Percentiles rank a stretch among this genome's conserved stretches.
Evolutionary conservation across 2,329 filamentous ascomycete species (phyloP).

Genomic region (Lasiodiplodia sp.): DNA sequence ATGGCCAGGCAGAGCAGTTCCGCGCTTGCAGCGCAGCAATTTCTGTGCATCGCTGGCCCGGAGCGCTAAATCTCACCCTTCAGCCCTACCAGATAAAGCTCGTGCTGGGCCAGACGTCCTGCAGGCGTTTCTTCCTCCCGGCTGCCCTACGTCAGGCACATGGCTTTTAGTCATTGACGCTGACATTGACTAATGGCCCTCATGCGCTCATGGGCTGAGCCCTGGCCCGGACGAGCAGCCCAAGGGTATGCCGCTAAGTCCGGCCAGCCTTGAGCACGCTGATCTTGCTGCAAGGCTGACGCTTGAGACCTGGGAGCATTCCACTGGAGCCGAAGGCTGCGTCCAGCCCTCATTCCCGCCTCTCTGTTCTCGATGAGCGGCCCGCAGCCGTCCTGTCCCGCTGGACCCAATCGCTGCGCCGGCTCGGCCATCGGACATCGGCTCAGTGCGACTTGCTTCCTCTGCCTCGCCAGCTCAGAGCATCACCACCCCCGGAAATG

Average conservation of each 20-base stretch:
- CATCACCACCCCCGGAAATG: slow-evolving; percentile 18
- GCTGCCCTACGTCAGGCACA: slow-evolving; percentile 29
- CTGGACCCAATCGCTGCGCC: slow-evolving; percentile 21
- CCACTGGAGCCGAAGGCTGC: slow-evolving; percentile 22
- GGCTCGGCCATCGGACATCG: slow-evolving; percentile 9
- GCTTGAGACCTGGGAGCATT: background rate
- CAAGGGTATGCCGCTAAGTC: slow-evolving; percentile 10
- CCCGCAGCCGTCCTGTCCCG: slow-evolving; percentile 27
- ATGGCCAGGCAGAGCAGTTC: background rate
- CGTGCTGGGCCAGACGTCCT: slow-evolving; percentile 12
- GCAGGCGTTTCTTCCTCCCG: slow-evolving; percentile 26
- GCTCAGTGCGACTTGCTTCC: slow-evolving; percentile 25
- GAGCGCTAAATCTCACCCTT: slow-evolving; percentile 29
- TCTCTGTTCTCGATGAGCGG: slow-evolving; percentile 30
- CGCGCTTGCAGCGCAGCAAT: slow-evolving; percentile 4
- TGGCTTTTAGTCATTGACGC: slow-evolving; percentile 25
- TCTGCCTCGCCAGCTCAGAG: slow-evolving; percentile 27
- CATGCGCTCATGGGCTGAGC: slow-evolving; percentile 22
- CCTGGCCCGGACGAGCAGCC: background rate
- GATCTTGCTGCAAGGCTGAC: slow-evolving; percentile 31
- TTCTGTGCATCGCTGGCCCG: slow-evolving; percentile 12
- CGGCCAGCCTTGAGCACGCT: slow-evolving; percentile 15
- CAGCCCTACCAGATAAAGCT: slow-evolving; percentile 31
- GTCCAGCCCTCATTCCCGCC: slow-evolving; percentile 23
- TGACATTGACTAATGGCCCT: slow-evolving; percentile 26